Evolutionary conservation across 768 basidiomycete species (phyloP).

Genomic region (Chalciporus piperatus): DNA sequence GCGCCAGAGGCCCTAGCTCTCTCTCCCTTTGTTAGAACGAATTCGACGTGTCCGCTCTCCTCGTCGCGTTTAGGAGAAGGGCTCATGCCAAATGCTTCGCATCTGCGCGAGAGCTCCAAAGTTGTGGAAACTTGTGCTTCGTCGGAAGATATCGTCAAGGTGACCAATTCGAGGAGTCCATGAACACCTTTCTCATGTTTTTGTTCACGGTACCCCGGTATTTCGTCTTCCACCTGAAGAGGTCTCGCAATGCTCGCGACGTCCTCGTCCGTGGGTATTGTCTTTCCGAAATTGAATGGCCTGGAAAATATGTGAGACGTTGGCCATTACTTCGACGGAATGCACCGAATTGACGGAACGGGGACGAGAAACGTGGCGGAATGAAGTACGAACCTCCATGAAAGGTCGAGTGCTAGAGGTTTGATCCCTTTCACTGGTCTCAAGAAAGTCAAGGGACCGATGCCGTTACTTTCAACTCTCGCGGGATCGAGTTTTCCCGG

Average conservation of each 20-base stretch:
- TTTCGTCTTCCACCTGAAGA: conserved; percentile 13
- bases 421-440: conserved; percentile 58
- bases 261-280: conserved; percentile 33
- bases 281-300: conserved; percentile 45
- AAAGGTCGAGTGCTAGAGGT: conserved; percentile 56
- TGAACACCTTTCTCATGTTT: conserved; percentile 5
- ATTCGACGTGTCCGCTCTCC: conserved; percentile 13
- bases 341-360: not conserved
- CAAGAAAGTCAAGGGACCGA: conserved; percentile 28
- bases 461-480: not conserved
- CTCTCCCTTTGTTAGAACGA: conserved; percentile 27
- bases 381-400: conserved; percentile 56
- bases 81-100: conserved; percentile 25
- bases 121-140: conserved; percentile 1
- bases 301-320: conserved; percentile 25
- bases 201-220: conserved; percentile 13
- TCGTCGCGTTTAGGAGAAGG: conserved; percentile 18
- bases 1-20: conserved; percentile 14
- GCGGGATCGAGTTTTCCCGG: not conserved
- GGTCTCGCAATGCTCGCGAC: conserved; percentile 18
- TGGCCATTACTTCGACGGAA: not conserved
- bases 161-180: conserved; percentile 13
- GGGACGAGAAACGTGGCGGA: not conserved
- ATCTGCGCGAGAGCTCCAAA: conserved; percentile 15
- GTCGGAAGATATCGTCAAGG: conserved; percentile 9